These are phyloP conservation scores for Amyloporia xantha DNA, from an alignment of 768 basidiomycete species.

Conservation along the genomic window DNA sequence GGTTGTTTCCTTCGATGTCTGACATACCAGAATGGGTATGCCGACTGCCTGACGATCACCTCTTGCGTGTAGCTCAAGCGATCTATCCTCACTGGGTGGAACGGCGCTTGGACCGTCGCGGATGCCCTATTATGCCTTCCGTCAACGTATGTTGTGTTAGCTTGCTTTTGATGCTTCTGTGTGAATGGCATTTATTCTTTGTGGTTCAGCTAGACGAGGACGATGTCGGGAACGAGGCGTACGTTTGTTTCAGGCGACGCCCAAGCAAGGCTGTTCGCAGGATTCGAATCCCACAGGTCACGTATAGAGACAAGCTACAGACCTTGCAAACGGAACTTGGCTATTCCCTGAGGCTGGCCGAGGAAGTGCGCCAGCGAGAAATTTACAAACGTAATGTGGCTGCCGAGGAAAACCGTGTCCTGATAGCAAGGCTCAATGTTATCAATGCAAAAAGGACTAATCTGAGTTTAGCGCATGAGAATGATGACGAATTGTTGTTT, in stretches of 20 bases:
- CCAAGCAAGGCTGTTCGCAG: slow-evolving; percentile 93
- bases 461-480: no score
- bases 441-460: no score
- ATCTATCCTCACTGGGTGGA: slow-evolving; percentile 91
- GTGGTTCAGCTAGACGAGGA: slow-evolving; percentile 71
- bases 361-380: no score
- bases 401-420: no score
- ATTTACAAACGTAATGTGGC: no score
- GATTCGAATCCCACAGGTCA: slow-evolving; percentile 85
- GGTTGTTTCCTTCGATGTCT: slow-evolving; percentile 70
- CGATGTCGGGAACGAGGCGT: slow-evolving; percentile 85
- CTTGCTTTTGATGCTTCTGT: neutral
- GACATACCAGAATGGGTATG: slow-evolving; percentile 56
- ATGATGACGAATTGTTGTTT: no score
- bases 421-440: no score
- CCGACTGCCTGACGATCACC: slow-evolving; percentile 44
- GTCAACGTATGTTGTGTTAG: slow-evolving; percentile 61
- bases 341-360: no score
- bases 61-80: slow-evolving; percentile 63
- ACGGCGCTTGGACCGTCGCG: slow-evolving; percentile 71
- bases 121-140: slow-evolving; percentile 78
- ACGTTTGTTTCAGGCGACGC: slow-evolving; percentile 93
- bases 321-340: no score
- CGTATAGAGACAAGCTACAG: no score
- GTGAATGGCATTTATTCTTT: neutral